phyloP scores from a whole-genome alignment of 164 flowering plant genomes.

The Kalanchoe fedtschenkoi region DNA sequence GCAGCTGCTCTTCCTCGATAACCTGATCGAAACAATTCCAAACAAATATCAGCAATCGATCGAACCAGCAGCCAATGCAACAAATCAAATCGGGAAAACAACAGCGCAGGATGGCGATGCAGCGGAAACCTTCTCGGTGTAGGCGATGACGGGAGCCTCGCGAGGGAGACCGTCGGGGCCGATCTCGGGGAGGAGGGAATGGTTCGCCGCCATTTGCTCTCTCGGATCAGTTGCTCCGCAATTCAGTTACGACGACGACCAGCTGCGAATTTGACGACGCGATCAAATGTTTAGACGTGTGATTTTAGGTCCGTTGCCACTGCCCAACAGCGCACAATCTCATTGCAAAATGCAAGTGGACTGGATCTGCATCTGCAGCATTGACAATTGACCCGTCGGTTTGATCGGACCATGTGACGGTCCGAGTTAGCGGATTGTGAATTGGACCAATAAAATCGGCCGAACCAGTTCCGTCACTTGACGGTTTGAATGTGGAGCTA shows the following conservation, averaged over 20 bases:
- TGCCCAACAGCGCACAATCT: neutral
- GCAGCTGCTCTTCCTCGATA: conserved; percentile 82
- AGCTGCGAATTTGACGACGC: too few species aligned
- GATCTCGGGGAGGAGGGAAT: conserved; percentile 61
- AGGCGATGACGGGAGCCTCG: conserved; percentile 83
- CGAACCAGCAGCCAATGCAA: neutral
- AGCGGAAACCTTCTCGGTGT: conserved; percentile 70
- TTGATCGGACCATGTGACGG: too few species aligned
- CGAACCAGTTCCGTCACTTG: too few species aligned
- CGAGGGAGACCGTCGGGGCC: conserved; percentile 87
- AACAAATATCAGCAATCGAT: conserved; percentile 1
- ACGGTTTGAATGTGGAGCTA: too few species aligned
- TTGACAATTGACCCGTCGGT: too few species aligned
- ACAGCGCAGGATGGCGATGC: neutral
- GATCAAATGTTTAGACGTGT: neutral
- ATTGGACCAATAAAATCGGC: too few species aligned
- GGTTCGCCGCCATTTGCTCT: conserved; percentile 32
- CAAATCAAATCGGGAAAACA: neutral
- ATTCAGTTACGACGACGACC: neutral
- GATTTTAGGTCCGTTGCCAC: neutral
- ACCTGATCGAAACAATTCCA: conserved; percentile 31
- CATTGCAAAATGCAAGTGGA: too few species aligned
- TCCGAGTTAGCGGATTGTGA: too few species aligned
- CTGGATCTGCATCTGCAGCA: too few species aligned
- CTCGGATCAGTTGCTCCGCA: neutral